Base-by-base conservation (phyloP, 2,329 filamentous ascomycete species). In the Penicillium sclerotigenum region DNA sequence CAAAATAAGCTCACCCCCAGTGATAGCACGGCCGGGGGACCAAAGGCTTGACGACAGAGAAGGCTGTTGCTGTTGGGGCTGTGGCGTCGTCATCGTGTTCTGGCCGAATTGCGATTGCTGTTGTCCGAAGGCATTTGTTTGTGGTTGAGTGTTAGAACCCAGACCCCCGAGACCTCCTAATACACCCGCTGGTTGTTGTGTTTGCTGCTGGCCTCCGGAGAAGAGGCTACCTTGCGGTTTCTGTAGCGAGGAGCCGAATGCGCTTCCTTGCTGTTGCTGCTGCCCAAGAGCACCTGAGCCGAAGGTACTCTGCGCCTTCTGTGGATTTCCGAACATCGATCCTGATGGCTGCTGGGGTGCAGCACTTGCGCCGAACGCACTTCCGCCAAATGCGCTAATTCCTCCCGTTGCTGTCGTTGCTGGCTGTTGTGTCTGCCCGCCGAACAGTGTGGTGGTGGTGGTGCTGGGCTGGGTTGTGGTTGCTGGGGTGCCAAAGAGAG, bases 21-120 rank as follows among this genome's bases (percentile, higher is more conserved):
- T 77, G 54, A 77, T 72, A 9, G 73, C 74, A 54, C 74, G 73
- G 22, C 75, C 73, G 34, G 77, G 72, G 40, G 76, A 72, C 76
- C 76, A 75, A 63, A 77, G 58, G 57, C 75, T 73, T 55, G 77
- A 71, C 36, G 71, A 70, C 45, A 67, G 38, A 53, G 63, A 64
- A 48, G 57, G 61, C 34, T 66, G 61, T 52, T 64, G 63, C 40
- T 62, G 59, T 24, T 66, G 57, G 29, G 56, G 47, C 33, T 65
- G 62, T 48, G 68, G 74, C 29, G 71, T 68, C 45, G 72, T 72
- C 50, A 66, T 67, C 10, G 68, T 68, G 10, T 67, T 74, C 59
- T 77, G 77, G 11, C 75, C 75, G 51, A 77, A 66, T 58, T 77
- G 75, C 29, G 72, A 69, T 59, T 75, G 73, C 56, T 69, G 70